Conservation (phyloP, 495 filamentous ascomycete species). For the Podospora appendiculata region DNA sequence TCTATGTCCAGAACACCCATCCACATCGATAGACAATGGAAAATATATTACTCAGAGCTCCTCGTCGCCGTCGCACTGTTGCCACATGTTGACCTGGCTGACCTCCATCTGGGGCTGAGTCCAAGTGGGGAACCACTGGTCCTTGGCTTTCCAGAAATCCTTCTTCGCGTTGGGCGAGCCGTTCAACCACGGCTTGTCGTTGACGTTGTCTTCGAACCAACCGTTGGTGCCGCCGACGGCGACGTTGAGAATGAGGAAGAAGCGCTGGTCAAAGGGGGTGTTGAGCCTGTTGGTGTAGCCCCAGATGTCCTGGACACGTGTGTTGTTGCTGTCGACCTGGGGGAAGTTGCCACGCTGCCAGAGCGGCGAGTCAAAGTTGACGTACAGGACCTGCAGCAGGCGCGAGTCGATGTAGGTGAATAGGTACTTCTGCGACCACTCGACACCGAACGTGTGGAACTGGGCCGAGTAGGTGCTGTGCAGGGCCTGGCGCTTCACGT, state of each 20-base stretch:
- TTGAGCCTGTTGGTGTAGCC: conserved; percentile 49
- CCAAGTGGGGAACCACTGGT: conserved; percentile 74
- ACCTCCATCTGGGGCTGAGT: conserved; percentile 60
- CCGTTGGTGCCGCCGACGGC: conserved; percentile 79
- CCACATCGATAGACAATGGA: neutral
- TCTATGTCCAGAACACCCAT: conserved; percentile 1
- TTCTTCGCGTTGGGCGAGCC: conserved; percentile 51
- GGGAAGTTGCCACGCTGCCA: conserved; percentile 75
- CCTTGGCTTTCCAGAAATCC: conserved; percentile 64
- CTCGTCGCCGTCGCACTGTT: conserved; percentile 57
- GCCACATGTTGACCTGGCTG: conserved; percentile 71
- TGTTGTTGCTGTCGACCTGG: conserved; percentile 57
- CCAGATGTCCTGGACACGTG: conserved; percentile 61
- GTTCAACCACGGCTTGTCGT: conserved; percentile 77
- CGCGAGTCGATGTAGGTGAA: conserved; percentile 80
- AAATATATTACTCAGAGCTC: conserved; percentile 13
- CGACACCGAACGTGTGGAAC: conserved; percentile 70
- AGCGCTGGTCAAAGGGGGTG: conserved; percentile 74
- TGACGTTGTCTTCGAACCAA: conserved; percentile 67
- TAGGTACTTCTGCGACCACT: conserved; percentile 84
- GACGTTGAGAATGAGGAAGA: conserved; percentile 76
- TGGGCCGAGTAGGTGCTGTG: conserved; percentile 64
- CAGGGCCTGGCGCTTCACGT: conserved; percentile 64
- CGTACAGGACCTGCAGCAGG: conserved; percentile 71
- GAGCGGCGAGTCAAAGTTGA: conserved; percentile 62